These are phyloP conservation scores for Lentinula boryana DNA, from an alignment of 768 basidiomycete species.

Conservation along the genomic window DNA sequence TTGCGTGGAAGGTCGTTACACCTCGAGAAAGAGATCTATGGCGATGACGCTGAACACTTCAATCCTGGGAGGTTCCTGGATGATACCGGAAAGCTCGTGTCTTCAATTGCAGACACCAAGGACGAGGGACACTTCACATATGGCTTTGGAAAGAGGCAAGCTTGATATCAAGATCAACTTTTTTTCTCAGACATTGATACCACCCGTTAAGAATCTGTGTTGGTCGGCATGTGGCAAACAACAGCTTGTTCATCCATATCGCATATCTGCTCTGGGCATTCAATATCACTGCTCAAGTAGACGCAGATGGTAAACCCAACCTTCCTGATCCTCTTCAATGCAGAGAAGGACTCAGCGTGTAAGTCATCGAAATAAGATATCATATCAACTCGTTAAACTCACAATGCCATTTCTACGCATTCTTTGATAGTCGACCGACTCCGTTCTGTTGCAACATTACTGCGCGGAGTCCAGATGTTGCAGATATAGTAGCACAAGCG, in stretches of 20 bases:
- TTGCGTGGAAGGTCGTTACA: neutral
- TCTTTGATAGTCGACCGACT: neutral
- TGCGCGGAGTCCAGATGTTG: neutral
- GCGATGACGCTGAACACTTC: neutral
- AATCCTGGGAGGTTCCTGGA: conserved; percentile 1
- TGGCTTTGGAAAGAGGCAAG: conserved; percentile 16
- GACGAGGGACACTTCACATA: conserved; percentile 17
- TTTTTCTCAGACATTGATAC: neutral
- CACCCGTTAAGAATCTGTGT: conserved; percentile 12
- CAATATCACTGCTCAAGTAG: neutral
- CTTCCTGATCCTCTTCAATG: neutral
- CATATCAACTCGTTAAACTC: neutral
- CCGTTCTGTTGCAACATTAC: neutral
- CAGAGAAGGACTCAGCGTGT: neutral
- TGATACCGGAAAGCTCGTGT: neutral
- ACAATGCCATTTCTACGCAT: neutral
- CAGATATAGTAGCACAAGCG: neutral
- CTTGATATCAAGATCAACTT: neutral
- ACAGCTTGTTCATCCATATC: conserved; percentile 22
- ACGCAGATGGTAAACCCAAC: neutral
- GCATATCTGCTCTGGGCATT: conserved; percentile 20
- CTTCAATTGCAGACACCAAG: conserved; percentile 7
- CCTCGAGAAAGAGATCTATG: neutral
- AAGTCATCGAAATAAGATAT: neutral
- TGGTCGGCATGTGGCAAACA: conserved; percentile 23